These are phyloP conservation scores for Biscogniauxia marginata DNA, from an alignment of 2,329 filamentous ascomycete genomes.

Conservation along the genomic window DNA sequence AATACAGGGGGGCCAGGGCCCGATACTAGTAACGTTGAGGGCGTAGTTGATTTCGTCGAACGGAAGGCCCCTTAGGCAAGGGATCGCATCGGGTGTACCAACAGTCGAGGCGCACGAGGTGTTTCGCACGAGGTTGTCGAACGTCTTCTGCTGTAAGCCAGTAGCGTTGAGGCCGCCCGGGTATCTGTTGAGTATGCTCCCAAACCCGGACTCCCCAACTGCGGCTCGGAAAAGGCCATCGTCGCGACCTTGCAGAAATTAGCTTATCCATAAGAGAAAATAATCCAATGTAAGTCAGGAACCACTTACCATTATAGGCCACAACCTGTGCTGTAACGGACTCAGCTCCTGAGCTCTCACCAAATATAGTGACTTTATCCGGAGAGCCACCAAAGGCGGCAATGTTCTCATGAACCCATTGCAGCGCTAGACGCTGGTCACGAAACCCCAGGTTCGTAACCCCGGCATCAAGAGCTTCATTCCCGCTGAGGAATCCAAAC, in stretches of 20 bases:
- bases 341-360: slow-evolving; percentile 45
- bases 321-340: slow-evolving; percentile 43
- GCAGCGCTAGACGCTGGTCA: slow-evolving; percentile 44
- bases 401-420: slow-evolving; percentile 40
- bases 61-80: slow-evolving; percentile 30
- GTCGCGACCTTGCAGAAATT: slow-evolving; percentile 28
- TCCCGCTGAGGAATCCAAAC: slow-evolving; percentile 47
- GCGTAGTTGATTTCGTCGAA: slow-evolving; percentile 26
- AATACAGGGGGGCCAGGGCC: slow-evolving; percentile 24
- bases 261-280: background rate
- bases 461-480: slow-evolving; percentile 38
- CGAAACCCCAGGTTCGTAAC: slow-evolving; percentile 47
- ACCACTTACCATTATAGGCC: slow-evolving; percentile 37
- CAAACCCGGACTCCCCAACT: slow-evolving; percentile 43
- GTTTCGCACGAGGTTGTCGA: slow-evolving; percentile 29
- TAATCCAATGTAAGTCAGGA: too few species aligned
- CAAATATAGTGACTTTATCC: slow-evolving; percentile 43
- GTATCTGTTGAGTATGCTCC: slow-evolving; percentile 30
- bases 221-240: slow-evolving; percentile 20
- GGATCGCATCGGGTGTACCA: slow-evolving; percentile 21
- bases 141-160: slow-evolving; percentile 25
- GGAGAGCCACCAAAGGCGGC: slow-evolving; percentile 39
- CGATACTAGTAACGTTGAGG: slow-evolving; percentile 16
- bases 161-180: slow-evolving; percentile 32
- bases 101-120: slow-evolving; percentile 27